Conservation (phyloP, 2,329 filamentous ascomycete species). For the Nemania bipapillata region DNA sequence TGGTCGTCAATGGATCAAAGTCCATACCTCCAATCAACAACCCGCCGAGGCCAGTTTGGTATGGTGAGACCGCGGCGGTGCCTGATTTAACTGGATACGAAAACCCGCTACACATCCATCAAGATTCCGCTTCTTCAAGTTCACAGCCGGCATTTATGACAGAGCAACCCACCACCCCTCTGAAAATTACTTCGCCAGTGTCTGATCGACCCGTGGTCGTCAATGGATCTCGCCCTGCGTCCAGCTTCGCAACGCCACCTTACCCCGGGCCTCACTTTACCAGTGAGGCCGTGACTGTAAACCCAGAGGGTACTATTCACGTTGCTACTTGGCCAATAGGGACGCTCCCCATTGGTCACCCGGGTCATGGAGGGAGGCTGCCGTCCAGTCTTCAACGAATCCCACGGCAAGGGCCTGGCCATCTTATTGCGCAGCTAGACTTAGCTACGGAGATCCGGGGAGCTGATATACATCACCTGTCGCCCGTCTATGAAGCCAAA, state of each 20-base stretch:
- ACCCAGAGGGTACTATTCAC: conserved; percentile 36
- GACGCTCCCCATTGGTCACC: conserved; percentile 2
- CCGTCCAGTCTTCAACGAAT: conserved; percentile 42
- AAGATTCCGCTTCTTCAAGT: conserved; percentile 46
- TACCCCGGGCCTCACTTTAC: conserved; percentile 42
- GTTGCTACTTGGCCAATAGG: conserved; percentile 40
- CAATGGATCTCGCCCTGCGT: conserved; percentile 45
- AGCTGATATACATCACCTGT: conserved; percentile 66
- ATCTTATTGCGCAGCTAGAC: conserved; percentile 66
- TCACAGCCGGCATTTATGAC: conserved; percentile 41
- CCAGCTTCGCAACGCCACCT: conserved; percentile 27
- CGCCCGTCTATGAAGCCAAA: conserved; percentile 78
- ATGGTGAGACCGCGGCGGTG: conserved; percentile 43
- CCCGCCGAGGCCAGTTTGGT: conserved; percentile 47
- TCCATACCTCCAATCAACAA: conserved; percentile 47
- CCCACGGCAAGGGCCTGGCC: conserved; percentile 59
- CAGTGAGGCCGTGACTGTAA: conserved; percentile 49
- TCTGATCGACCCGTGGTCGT: conserved; percentile 64
- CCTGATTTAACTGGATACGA: conserved; percentile 52
- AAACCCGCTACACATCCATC: conserved; percentile 54
- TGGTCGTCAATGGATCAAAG: conserved; percentile 58
- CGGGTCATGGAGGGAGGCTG: conserved; percentile 10
- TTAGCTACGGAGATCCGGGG: conserved; percentile 60
- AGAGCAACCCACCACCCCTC: conserved; percentile 39
- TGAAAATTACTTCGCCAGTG: conserved; percentile 45